phyloP scores from a whole-genome alignment of 2,329 filamentous ascomycete genomes.

The Aspergillus jensenii region DNA sequence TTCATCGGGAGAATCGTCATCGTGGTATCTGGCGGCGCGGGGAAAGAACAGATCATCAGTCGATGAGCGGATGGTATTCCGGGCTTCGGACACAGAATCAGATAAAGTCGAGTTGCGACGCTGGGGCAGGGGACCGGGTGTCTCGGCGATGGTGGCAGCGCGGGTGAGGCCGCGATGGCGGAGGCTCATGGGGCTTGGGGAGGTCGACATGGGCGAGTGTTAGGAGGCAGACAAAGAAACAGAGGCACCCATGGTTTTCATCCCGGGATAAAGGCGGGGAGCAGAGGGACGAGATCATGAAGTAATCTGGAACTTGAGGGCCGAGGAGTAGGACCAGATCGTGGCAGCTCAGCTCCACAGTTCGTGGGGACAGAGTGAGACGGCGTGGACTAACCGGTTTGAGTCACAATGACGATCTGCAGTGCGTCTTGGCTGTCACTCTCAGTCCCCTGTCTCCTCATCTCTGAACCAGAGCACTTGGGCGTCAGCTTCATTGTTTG shows the following conservation, averaged over 20 bases:
- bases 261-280: neutral
- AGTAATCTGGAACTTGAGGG: neutral
- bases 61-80: slow-evolving; percentile 62
- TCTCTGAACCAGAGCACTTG: too few species aligned
- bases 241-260: neutral
- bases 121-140: slow-evolving; percentile 37
- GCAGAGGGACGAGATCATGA: neutral
- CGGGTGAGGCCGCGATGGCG: slow-evolving; percentile 38
- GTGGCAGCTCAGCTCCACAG: neutral
- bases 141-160: slow-evolving; percentile 39
- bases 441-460: too few species aligned
- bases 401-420: neutral
- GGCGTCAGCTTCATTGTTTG: neutral
- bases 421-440: too few species aligned
- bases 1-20: slow-evolving; percentile 46
- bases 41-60: slow-evolving; percentile 68
- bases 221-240: neutral
- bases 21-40: slow-evolving; percentile 45
- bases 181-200: slow-evolving; percentile 23
- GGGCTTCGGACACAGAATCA: slow-evolving; percentile 69
- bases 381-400: too few species aligned
- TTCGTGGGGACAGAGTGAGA: neutral
- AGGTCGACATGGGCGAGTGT: neutral
- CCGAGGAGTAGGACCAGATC: neutral
- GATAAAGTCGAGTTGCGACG: slow-evolving; percentile 78